Base-by-base conservation (phyloP, 768 basidiomycete species). In the Pleurotus giganteus region DNA sequence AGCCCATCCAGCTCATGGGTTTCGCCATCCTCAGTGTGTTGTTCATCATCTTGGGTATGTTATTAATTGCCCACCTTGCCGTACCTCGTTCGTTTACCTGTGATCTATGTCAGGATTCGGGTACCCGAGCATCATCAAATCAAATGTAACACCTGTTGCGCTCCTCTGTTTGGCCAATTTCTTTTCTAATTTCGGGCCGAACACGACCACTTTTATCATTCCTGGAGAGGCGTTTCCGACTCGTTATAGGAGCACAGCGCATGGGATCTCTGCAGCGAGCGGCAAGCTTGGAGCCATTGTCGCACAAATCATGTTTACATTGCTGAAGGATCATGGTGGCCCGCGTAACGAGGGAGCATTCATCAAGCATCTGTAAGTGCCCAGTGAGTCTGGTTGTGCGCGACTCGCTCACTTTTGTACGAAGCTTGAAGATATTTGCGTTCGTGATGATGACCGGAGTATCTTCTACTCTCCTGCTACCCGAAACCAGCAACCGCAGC, bases 171-270 rank as follows among this genome's bases (percentile, higher is more conserved):
- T 94, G 15, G 81, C 89, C 62, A 88, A 89, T 66, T 91, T 91
- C 74, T 91, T 92, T 86, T 87, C 90, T 74, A 93, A 93, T 72
- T 93, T 91, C 58, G 91, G 89, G 1, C 88, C 86, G 8, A 90
- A 91, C 61, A 80, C 80, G 0, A 92, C 89, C 0, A 91, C 90
- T 0, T 93, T 94, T 68, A 56, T 92, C 53, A 73, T 92, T 3
- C 90, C 91, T 0, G 89, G 88, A 58, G 92, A 94, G 66, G 80
- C 75, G 24, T 94, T 91, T 82, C 91, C 91, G 1, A 94, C 91
- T 1, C 88, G 92, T 43, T 92, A 93, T 68, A 84, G 92, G 58
- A 90, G 89, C 4, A 91, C 90, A 3, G 87, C 81, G 9, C 88
- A 92, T 63, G 91, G 91, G 69, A 88, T 94, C 61, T 85, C 86